Conservation (phyloP, 2,329 filamentous ascomycete species). For the Fusarium nodosum region DNA sequence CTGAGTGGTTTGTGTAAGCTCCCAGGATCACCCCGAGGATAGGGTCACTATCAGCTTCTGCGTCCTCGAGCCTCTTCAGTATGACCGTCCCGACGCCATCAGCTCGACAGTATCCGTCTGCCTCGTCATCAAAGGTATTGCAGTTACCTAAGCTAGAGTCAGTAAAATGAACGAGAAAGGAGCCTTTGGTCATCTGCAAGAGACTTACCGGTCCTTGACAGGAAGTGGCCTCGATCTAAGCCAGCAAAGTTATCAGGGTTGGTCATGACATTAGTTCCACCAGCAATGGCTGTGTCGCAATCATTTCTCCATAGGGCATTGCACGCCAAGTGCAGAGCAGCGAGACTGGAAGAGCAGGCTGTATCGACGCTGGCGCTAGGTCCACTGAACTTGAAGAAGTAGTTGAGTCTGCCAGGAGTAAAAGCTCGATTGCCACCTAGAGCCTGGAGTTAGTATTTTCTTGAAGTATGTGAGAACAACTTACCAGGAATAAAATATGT, state of each 20-base stretch:
- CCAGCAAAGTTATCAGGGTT: slow-evolving; percentile 76
- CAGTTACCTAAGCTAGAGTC: slow-evolving; percentile 15
- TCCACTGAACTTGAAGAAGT: slow-evolving; percentile 81
- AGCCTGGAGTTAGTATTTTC: slow-evolving; percentile 40
- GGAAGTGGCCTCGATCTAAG: slow-evolving; percentile 73
- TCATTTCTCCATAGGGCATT: slow-evolving; percentile 75
- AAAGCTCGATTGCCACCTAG: slow-evolving; percentile 62
- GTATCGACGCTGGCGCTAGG: slow-evolving; percentile 81
- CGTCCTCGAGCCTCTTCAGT: slow-evolving; percentile 71
- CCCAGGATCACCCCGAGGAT: slow-evolving; percentile 44
- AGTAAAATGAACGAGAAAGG: background rate
- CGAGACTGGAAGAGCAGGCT: slow-evolving; percentile 83
- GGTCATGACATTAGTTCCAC: slow-evolving; percentile 77
- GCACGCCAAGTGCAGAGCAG: slow-evolving; percentile 77
- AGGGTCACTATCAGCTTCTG: slow-evolving; percentile 41
- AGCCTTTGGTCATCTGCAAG: background rate
- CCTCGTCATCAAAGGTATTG: slow-evolving; percentile 80
- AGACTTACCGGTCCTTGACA: slow-evolving; percentile 59
- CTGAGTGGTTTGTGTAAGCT: slow-evolving; percentile 44
- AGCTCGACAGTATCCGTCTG: slow-evolving; percentile 86
- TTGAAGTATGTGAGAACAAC: background rate
- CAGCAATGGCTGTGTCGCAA: slow-evolving; percentile 84
- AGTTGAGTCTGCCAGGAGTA: slow-evolving; percentile 74
- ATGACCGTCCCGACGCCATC: slow-evolving; percentile 82
- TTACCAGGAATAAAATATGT: slow-evolving; percentile 63